Evolutionary conservation across 352 stramenopile species (phyloP), one percentile per base, ranked within the genome.

Genomic region (Phytophthora ohioensis): DNA sequence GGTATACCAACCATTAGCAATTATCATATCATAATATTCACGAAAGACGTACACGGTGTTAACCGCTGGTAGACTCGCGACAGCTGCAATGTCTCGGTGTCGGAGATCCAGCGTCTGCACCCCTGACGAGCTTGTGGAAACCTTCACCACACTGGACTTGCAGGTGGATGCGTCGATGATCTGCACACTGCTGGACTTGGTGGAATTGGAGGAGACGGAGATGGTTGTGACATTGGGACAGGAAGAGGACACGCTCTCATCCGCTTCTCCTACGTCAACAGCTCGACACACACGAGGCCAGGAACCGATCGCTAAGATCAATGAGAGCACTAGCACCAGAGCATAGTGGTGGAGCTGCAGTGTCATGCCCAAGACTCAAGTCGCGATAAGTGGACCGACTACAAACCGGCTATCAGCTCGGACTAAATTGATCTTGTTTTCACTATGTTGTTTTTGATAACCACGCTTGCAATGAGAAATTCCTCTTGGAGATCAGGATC

Each of bases 171-270:
- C 57, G 32, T 64, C 36, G 54, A 53, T 73, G 57, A 80, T 57
- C 36, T 70, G 42, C 35, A 64, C 65, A n/a, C 31, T 71, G 27
- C 52, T 69, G 32, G 46, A 48, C 13, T 54, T 66, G 38, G 54
- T 54, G n/a, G 53, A 31, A 21, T 76, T 70, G 54, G 47, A 49
- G 48, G 55, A 55, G 49, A 63, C 30, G 32, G 65, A 58, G 48
- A 78, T 56, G n/a, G 70, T 73, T 42, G 73, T 82, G 57, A 73
- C 75, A 52, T 79, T 76, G 21, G 72, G 57, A 32, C 78, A 85
- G 12, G 46, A 63, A 36, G 43, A 53, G 13, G 46, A 52, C n/a
- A 49, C 57, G 30, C 34, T 69, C 35, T 48, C 56, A 39, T 68
- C 70, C 38, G 51, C 36, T 51, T 81, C 74, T 36, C 74, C 74